Evolutionary conservation across 495 filamentous ascomycete genomes (phyloP), one percentile per base, ranked within the genome.

Genomic region (Cetradonia linearis): DNA sequence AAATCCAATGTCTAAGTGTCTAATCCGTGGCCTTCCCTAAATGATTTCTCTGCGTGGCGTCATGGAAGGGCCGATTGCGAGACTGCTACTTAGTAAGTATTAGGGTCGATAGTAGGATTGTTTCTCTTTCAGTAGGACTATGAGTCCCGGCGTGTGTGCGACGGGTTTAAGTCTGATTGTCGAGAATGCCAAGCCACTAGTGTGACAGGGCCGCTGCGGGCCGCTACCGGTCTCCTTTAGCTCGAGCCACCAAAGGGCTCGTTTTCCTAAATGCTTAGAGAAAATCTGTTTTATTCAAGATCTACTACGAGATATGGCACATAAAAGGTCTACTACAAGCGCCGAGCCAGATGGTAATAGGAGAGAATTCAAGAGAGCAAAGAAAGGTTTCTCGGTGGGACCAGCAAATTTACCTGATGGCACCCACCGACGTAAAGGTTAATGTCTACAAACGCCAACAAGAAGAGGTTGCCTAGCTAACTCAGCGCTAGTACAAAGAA

Each of bases 321-420:
- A 33, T 7, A 62, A 67, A 42, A 65, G 61, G 33, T 25, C n/a
- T 8, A 5, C 3, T 14, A 34, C 44, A 13, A 33, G 28, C 37
- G 23, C 30, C 0, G 61, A 56, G 23, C n/a, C 37, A 47, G 40
- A 10, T 31, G 28, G 37, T 14, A 27, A 34, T 37, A 34, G 25
- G 11, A 25, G 14, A 31, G 28, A 31, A 28, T 25, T 76, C 68
- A 56, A 77, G 58, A 82, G 82, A 65, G 74, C 77, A 63, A 81
- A 75, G 65, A 86, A 82, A 68, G 85, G 82, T 28, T 88, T 89
- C 76, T 82, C 81, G 18, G 85, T 96, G 49, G 93, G 92, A 3
- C 93, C 93, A 50, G 89, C 85, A 48, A 95, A 96, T 70, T 78
- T 98, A 20, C 93, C 93, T 28, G 92, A 97, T 71, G 93, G 93